Evolutionary conservation across 768 basidiomycete species (phyloP), one percentile per base, ranked within the genome.

Genomic region (Obba rivulosa): DNA sequence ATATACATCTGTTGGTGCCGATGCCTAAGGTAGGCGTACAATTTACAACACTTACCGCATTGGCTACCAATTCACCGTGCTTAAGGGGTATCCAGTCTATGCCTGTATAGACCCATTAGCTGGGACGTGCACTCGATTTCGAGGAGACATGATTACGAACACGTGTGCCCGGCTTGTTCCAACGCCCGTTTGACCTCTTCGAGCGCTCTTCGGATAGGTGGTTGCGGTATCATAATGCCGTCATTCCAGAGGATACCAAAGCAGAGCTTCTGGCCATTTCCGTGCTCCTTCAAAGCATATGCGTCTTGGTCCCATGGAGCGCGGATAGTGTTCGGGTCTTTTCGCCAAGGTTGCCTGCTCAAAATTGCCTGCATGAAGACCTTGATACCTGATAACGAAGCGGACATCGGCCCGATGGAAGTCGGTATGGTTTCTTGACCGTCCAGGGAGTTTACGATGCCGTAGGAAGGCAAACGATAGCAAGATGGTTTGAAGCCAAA

Each of bases 401-500:
- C 49, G 1, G 65, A 54, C 42, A 73, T 54, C 1, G 72, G 72
- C 1, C 72, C 72, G 16, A 71, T 59, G 5, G 69, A 65, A 2
- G 68, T 66, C 9, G 60, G 56, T 41, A 55, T 43, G 2, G 53
- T 79, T 45, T 89, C 86, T 58, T 84, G 79, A 9, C 89, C 89
- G 59, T 81, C 76, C n/a, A 81, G 54, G 1, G 80, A 78, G 59
- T 84, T 87, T 2, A 73, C 67, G 9, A 76, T 74, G 16, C 84
- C 84, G 14, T 71, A 66, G 54, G 82, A 87, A 0, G 88, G 89
- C 3, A 89, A 60, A n/a, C 88, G 77, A 21, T 76, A 69, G 50
- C 71, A 83, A 8, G 82, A 84, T 0, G 84, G 85, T 3, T 80
- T 52, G 31, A 92, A 66, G 3, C 80, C 83, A 58, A 87, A 92